A percentile compares a stretch with the other conserved stretches of the same genome.
These are phyloP conservation scores for Chlorella ohadii DNA, from an alignment of 139 green algal species.

Conservation along the genomic window DNA sequence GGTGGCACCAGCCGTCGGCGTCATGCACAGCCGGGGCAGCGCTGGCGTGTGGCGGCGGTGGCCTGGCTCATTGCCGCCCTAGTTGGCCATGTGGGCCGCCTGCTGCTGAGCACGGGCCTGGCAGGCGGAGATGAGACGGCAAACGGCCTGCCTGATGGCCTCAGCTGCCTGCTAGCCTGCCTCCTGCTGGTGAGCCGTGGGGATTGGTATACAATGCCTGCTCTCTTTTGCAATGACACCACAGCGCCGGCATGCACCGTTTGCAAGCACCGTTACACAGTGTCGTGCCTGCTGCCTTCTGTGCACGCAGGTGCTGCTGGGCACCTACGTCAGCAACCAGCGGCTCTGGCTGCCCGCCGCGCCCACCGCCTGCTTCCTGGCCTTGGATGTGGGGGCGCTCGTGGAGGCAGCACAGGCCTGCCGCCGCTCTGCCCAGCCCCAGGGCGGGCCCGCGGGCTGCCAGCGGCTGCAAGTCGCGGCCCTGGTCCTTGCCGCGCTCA, in stretches of 20 bases:
- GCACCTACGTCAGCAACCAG: neutral
- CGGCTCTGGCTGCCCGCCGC: constrained; percentile 22
- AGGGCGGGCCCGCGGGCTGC: neutral
- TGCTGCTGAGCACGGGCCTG: neutral
- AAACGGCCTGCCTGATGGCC: neutral
- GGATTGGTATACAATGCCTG: too few species aligned
- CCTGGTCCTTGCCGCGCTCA: neutral
- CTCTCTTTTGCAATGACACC: too few species aligned
- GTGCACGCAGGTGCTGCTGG: neutral
- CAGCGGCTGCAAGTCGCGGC: neutral
- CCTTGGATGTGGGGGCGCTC: constrained; percentile 1
- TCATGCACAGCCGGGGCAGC: too few species aligned
- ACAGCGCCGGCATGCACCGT: too few species aligned
- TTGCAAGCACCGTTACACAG: too few species aligned
- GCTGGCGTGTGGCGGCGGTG: neutral
- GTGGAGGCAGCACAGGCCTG: neutral
- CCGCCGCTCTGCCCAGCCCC: neutral
- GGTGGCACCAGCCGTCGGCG: neutral
- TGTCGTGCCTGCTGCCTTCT: neutral
- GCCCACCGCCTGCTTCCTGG: neutral
- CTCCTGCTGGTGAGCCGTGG: neutral
- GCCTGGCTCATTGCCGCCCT: neutral
- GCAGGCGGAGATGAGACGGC: neutral
- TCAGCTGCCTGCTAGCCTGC: neutral
- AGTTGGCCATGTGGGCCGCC: neutral